Evolutionary conservation across 495 filamentous ascomycete genomes (phyloP).

Genomic region (Penicillium steckii): DNA sequence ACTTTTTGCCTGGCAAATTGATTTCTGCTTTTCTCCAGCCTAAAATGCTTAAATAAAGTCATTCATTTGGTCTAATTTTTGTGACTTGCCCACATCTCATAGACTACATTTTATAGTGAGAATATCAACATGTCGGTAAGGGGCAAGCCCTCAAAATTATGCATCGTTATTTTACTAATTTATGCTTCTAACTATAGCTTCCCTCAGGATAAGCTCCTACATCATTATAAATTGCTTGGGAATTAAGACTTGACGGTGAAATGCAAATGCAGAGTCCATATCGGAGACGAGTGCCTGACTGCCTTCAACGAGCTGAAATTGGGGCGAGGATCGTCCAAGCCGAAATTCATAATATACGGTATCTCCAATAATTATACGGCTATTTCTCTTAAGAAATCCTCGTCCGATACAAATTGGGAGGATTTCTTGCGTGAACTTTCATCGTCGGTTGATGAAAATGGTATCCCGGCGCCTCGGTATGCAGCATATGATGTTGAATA

Average conservation of each 20-base stretch:
- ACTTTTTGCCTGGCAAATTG: neutral
- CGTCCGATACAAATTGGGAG: conserved; percentile 57
- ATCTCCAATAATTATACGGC: conserved; percentile 76
- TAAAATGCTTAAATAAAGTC: too few relatives aligned
- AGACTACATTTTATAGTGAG: too few relatives aligned
- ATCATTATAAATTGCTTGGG: too few relatives aligned
- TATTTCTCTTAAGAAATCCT: conserved; percentile 71
- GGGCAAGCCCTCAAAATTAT: too few relatives aligned
- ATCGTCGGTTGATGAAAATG: conserved; percentile 61
- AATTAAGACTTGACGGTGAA: too few relatives aligned
- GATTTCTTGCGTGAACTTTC: conserved; percentile 67
- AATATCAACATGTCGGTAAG: too few relatives aligned
- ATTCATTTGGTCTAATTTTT: too few relatives aligned
- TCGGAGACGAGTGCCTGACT: conserved; percentile 66
- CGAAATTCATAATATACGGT: conserved; percentile 87
- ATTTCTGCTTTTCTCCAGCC: neutral
- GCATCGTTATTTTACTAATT: too few relatives aligned
- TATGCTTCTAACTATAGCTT: too few relatives aligned
- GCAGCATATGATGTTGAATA: conserved; percentile 83
- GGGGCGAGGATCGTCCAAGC: conserved; percentile 50
- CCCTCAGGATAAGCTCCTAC: too few relatives aligned
- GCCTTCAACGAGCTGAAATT: conserved; percentile 82
- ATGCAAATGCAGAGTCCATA: conserved; percentile 74
- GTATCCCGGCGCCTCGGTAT: conserved; percentile 64
- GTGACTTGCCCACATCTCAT: too few relatives aligned